These are phyloP conservation scores for Stemphylium beticola DNA, from an alignment of 2,329 filamentous ascomycete species.

Conservation along the genomic window DNA sequence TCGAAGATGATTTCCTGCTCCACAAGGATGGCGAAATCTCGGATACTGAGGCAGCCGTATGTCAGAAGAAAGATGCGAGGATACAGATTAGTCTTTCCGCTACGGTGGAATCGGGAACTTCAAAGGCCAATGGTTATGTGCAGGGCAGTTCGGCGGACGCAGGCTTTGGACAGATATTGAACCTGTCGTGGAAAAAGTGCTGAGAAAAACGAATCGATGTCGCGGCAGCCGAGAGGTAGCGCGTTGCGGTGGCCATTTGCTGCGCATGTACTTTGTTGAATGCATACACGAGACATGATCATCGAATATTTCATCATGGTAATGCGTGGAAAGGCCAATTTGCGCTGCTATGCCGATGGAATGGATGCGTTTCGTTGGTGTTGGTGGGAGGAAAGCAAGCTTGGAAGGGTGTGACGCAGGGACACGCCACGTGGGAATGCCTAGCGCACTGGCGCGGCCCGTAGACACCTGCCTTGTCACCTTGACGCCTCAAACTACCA, in stretches of 20 bases:
- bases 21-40: constrained; percentile 35
- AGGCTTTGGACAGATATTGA: constrained; percentile 28
- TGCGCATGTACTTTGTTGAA: not conserved
- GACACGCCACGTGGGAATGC: not conserved
- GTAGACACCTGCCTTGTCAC: not conserved
- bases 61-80: constrained; percentile 31
- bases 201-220: constrained; percentile 1
- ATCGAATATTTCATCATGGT: not conserved
- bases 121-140: constrained; percentile 19
- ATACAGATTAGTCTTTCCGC: constrained; percentile 33
- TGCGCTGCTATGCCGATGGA: not conserved
- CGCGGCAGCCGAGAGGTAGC: not conserved
- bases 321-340: not conserved
- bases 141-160: constrained; percentile 23
- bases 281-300: not conserved
- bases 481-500: not conserved
- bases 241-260: not conserved
- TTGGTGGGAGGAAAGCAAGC: not conserved
- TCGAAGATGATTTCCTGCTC: constrained; percentile 29
- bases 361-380: not conserved
- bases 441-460: not conserved
- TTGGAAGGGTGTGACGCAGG: not conserved
- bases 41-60: constrained; percentile 22
- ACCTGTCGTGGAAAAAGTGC: constrained; percentile 35
- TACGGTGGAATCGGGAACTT: constrained; percentile 18